Conservation (phyloP, 805 yeast genomes). For the Candida broadrunensis region DNA sequence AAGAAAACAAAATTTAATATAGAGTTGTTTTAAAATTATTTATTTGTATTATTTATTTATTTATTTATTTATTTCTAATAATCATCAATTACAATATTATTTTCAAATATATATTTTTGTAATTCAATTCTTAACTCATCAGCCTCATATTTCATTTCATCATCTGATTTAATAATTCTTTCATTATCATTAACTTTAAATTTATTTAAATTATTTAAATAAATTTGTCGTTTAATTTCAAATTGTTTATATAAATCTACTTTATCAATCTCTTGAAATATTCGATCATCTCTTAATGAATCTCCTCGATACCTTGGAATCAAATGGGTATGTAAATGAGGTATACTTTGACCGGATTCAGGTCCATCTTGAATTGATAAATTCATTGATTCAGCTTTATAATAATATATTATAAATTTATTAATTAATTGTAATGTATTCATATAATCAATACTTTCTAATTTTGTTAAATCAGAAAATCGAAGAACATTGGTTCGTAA, state of each 20-base stretch:
- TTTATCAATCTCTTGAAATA: slow-evolving; percentile 64
- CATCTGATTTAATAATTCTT: slow-evolving; percentile 55
- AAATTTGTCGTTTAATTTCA: slow-evolving; percentile 8
- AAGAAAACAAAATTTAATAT: no score
- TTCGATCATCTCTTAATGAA: slow-evolving; percentile 56
- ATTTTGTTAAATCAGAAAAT: slow-evolving; percentile 65
- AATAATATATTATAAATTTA: slow-evolving; percentile 59
- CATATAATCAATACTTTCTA: slow-evolving; percentile 78
- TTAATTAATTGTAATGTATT: slow-evolving; percentile 69
- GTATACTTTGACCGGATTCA: slow-evolving; percentile 93
- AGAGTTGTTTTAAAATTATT: no score
- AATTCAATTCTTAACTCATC: slow-evolving; percentile 44
- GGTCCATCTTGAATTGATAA: slow-evolving; percentile 96
- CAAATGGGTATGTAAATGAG: slow-evolving; percentile 91
- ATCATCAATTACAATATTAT: not conserved
- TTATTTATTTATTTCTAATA: not conserved
- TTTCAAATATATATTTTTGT: slow-evolving; percentile 18
- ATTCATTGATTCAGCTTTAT: slow-evolving; percentile 80
- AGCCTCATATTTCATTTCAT: slow-evolving; percentile 76
- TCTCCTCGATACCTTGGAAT: slow-evolving; percentile 76
- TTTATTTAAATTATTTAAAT: no score
- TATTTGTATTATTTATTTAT: no score
- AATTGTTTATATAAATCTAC: slow-evolving; percentile 43
- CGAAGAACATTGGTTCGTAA: slow-evolving; percentile 57
- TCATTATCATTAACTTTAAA: slow-evolving; percentile 44